Evolutionary conservation across 1,139 yeast genomes (phyloP), one percentile per base, ranked within the genome.

Genomic region (Blastobotrys malaysiensis): DNA sequence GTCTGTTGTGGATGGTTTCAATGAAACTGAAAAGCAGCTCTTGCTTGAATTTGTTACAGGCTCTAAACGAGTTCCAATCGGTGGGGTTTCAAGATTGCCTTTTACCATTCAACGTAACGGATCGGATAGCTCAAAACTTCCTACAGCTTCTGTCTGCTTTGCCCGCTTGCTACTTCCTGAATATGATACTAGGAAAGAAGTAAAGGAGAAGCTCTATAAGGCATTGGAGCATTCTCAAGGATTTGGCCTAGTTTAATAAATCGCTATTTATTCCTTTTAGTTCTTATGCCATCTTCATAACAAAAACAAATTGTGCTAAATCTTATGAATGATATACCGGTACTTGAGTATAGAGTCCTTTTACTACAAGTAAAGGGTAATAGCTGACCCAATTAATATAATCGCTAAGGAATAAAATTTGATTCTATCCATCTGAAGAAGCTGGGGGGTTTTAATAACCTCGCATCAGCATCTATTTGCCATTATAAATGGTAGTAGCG

Each of bases 11-110:
- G 44, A 51, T n/a, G 55, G 56, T 21, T 59, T 63, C 47, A 47
- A 59, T n/a, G 52, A 59, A 11, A 21, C 31, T 6, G 58, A 61
- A 39, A 56, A 56, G 43, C 58, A 55, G 43, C 57, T 49, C 26
- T 56, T 67, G 16, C 53, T 66, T 47, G 62, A 64, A 54, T 67
- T 67, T 57, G 64, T 66, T n/a, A 66, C 70, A 2, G 70, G 70
- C 4, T 61, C 65, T 5, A 55, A 58, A 24, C 52, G 66, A 2
- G 54, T 66, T 2, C 68, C 70, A 3, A 57, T 57, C 18, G 65
- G 67, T 3, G 65, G 64, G 1, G 45, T 59, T 21, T 43, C 50
- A 18, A 52, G 51, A 22, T 54, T 64, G 43, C 53, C 53, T 14
- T 56, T 66, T 31, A 57, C 57, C 2, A 59, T 67, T 26, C 59